A percentile compares a stretch with the other conserved stretches of the same genome.
Conservation (phyloP, 805 yeast species). For the Brettanomyces bruxellensis region DNA sequence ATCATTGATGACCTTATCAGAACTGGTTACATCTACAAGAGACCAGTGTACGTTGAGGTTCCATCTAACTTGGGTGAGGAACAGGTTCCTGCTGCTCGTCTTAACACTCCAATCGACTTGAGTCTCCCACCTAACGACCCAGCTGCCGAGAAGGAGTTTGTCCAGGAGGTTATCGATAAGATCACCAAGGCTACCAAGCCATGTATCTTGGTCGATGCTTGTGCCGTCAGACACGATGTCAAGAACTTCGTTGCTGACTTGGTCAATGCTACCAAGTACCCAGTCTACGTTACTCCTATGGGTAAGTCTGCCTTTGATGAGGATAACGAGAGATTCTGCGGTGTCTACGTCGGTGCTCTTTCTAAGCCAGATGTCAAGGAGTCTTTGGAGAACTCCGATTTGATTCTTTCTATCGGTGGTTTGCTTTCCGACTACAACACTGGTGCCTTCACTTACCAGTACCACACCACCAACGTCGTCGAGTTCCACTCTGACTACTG, state of each 20-base stretch:
- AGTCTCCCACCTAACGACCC: slow-evolving; percentile 47
- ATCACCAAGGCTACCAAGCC: slow-evolving; percentile 58
- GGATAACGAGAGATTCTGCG: slow-evolving; percentile 64
- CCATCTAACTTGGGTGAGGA: slow-evolving; percentile 76
- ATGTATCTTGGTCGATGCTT: slow-evolving; percentile 74
- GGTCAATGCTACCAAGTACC: slow-evolving; percentile 64
- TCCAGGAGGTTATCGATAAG: slow-evolving; percentile 41
- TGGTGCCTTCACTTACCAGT: slow-evolving; percentile 74
- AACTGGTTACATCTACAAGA: slow-evolving; percentile 60
- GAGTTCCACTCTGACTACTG: slow-evolving; percentile 75
- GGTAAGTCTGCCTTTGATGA: slow-evolving; percentile 79
- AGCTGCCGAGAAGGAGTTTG: slow-evolving; percentile 56
- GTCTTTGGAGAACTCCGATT: slow-evolving; percentile 66
- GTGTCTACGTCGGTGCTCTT: slow-evolving; percentile 79
- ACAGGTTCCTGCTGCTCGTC: slow-evolving; percentile 44
- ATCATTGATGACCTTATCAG: slow-evolving; percentile 68
- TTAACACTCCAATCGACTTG: slow-evolving; percentile 60
- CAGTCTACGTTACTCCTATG: slow-evolving; percentile 83
- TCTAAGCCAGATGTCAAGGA: slow-evolving; percentile 65
- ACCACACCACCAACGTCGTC: slow-evolving; percentile 64
- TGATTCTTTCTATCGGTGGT: slow-evolving; percentile 74
- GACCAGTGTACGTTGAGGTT: slow-evolving; percentile 76
- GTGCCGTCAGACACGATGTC: slow-evolving; percentile 72
- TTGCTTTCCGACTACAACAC: slow-evolving; percentile 84
- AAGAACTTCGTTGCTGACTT: slow-evolving; percentile 53